Conservation (phyloP, 257 asterid genomes). For the Knoxia roxburghii region DNA sequence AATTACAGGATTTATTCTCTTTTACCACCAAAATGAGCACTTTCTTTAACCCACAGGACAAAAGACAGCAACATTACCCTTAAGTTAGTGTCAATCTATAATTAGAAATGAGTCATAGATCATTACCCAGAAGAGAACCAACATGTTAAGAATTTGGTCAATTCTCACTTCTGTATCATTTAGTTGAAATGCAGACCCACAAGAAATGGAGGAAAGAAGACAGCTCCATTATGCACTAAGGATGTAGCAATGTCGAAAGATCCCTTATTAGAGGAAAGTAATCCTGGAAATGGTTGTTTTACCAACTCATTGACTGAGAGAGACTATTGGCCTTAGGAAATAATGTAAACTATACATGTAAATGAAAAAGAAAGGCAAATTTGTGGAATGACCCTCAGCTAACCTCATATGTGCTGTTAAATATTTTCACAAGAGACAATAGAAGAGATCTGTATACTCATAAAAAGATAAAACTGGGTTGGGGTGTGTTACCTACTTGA, state of each 20-base stretch:
- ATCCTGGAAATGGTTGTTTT: neutral
- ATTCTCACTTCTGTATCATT: neutral
- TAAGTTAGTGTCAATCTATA: neutral
- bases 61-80: neutral
- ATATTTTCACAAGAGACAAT: neutral
- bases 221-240: neutral
- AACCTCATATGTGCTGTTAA: neutral
- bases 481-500: slow-evolving; percentile 44
- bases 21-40: neutral
- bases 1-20: neutral
- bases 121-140: neutral
- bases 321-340: neutral
- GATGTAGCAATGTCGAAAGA: neutral
- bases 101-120: neutral
- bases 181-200: neutral
- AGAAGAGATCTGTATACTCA: neutral
- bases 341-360: neutral
- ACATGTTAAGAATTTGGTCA: neutral
- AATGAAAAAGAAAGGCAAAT: neutral
- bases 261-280: neutral
- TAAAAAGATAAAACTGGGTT: neutral
- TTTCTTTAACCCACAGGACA: slow-evolving; percentile 8
- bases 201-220: neutral
- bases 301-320: neutral
- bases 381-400: neutral